Conservation (phyloP, 2,329 filamentous ascomycete genomes). For the Hypoxylon sp. region DNA sequence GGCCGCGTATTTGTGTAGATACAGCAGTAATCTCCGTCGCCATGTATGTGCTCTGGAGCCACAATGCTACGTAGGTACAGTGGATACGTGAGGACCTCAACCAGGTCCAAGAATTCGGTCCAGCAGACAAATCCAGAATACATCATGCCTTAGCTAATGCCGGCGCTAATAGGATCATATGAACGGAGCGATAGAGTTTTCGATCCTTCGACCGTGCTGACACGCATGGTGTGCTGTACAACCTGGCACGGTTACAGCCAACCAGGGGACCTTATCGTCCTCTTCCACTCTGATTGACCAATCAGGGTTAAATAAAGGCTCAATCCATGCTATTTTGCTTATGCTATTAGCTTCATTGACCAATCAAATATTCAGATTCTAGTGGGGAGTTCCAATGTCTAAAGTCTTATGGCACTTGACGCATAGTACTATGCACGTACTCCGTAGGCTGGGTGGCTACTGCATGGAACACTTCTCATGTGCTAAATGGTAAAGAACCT, state of each 20-base stretch:
- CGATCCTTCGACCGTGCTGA: slow-evolving; percentile 18
- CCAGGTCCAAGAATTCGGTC: background rate
- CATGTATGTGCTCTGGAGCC: background rate
- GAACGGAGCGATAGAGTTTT: slow-evolving; percentile 13
- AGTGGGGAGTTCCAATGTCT: background rate
- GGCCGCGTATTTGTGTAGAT: background rate
- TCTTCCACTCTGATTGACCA: slow-evolving; percentile 3
- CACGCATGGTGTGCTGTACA: slow-evolving; percentile 15
- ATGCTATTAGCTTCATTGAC: slow-evolving; percentile 2
- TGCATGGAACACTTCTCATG: background rate
- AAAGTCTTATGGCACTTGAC: slow-evolving; percentile 9
- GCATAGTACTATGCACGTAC: background rate
- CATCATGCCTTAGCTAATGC: slow-evolving; percentile 14
- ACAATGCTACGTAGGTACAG: background rate
- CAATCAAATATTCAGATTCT: slow-evolving; percentile 1
- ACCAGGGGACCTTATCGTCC: slow-evolving; percentile 14
- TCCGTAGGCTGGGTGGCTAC: background rate
- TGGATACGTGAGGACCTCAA: slow-evolving; percentile 11
- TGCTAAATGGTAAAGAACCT: background rate
- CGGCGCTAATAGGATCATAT: slow-evolving; percentile 16
- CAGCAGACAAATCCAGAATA: slow-evolving; percentile 8
- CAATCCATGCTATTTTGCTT: background rate
- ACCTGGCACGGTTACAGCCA: background rate
- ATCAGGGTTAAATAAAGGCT: background rate
- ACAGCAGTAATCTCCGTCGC: slow-evolving; percentile 5